These are phyloP conservation scores for Yarrowia sp. DNA, from an alignment of 805 yeast species.

Conservation along the genomic window DNA sequence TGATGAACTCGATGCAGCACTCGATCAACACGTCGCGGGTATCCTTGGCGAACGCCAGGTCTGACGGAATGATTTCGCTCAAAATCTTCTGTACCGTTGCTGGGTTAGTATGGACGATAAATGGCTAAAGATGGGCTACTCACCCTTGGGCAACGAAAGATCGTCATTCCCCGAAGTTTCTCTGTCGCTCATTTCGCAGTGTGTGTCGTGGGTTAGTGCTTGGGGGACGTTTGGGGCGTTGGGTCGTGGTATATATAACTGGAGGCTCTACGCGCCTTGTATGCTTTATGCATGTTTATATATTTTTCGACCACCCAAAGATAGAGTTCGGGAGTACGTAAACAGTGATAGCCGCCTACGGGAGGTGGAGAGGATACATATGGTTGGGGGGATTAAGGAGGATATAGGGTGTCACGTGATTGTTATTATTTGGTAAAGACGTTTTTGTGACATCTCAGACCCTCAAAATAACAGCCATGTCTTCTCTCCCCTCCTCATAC, in stretches of 20 bases:
- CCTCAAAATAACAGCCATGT: background rate
- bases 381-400: background rate
- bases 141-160: slow-evolving; percentile 49
- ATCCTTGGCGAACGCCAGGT: slow-evolving; percentile 85
- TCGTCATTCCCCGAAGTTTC: slow-evolving; percentile 48
- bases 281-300: slow-evolving; percentile 38
- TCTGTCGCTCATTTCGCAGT: slow-evolving; percentile 34
- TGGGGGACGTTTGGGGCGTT: background rate
- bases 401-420: background rate
- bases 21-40: slow-evolving; percentile 95
- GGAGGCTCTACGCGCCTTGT: slow-evolving; percentile 21
- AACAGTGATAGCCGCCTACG: slow-evolving; percentile 6
- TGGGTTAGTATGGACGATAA: slow-evolving; percentile 11
- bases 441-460: no score
- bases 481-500: background rate
- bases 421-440: no score
- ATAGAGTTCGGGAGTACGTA: slow-evolving; percentile 19
- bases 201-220: background rate
- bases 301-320: slow-evolving; percentile 23
- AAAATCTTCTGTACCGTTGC: slow-evolving; percentile 97
- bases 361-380: background rate
- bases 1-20: slow-evolving; percentile 93
- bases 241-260: background rate
- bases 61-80: slow-evolving; percentile 87
- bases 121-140: background rate